Base-by-base conservation (phyloP, 306 rosid species). In the Dicorynia guianensis region DNA sequence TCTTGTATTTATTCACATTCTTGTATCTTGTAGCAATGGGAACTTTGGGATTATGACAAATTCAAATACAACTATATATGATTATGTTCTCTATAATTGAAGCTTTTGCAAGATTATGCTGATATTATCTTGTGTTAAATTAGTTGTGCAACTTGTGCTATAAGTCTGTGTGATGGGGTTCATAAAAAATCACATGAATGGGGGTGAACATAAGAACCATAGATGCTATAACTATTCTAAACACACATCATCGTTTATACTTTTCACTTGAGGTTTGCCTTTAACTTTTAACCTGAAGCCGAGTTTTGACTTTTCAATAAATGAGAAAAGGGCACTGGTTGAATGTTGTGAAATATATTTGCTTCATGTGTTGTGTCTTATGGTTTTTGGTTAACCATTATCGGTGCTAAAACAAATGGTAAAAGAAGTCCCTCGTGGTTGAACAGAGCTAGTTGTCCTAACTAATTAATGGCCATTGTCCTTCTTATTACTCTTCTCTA, bases 31-130 rank as follows among this genome's bases (percentile, higher is more conserved):
- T 64, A 18, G 59, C 17, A 34, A 14, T 50, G 7, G 34, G 56
- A 62, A 58, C 71, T 60, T 40, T 52, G 77, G 71, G 68, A 17
- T 44, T 20, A 36, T 76, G 56, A 7, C 20, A 60, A 67, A 61
- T 52, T 2, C 33, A 4, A 3, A 35, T 40, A 6, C n/a, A 39
- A 65, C 7, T 46, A 4, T 73, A 11, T 33, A 6, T 43, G 66
- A 6, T 74, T 57, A 52, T 63, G 20, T 58, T 64, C 34, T 47
- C 46, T 63, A 11, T 40, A 71, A 14, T 71, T 64, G 12, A 60
- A 48, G 57, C 19, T 63, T 63, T 67, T 80, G 64, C 35, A 20
- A 47, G 30, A 15, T 66, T 66, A 5, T 56, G 63, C 35, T 70
- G 48, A 50, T 59, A 6, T 13, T 63, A 19, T 60, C 8, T 82